Evolutionary conservation across 108 stramenopile genomes (phyloP).

Genomic region (Halocafeteria seosinensis): DNA sequence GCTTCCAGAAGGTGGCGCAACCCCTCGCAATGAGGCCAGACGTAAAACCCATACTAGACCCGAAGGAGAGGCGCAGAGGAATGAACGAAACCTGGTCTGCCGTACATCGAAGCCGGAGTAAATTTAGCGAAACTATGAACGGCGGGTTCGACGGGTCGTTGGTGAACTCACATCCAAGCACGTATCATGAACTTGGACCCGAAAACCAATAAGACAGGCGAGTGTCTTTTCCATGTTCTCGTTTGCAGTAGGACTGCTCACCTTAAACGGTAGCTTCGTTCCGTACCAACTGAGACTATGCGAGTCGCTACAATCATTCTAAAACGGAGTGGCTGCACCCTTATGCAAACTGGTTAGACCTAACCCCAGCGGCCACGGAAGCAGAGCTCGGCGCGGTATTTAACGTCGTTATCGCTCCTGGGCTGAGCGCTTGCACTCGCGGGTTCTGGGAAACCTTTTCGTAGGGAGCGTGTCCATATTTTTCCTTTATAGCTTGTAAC

Average conservation of each 20-base stretch:
- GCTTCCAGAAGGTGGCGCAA: conserved; percentile 14
- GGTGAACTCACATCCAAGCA: neutral
- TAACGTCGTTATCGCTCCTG: too few species aligned
- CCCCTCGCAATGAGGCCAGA: neutral
- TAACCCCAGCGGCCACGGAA: too few species aligned
- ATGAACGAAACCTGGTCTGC: too few species aligned
- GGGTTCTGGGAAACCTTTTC: too few species aligned
- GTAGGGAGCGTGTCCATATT: conserved; percentile 1
- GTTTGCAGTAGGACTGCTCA: too few species aligned
- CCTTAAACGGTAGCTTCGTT: too few species aligned
- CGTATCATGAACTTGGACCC: neutral
- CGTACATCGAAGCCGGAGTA: neutral
- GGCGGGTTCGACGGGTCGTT: neutral
- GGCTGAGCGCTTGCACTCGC: too few species aligned
- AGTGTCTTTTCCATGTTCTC: neutral
- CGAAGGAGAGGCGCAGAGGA: neutral
- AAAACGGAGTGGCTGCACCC: too few species aligned
- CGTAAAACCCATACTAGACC: conserved; percentile 3
- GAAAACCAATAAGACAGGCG: neutral
- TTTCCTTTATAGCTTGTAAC: neutral
- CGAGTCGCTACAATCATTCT: too few species aligned
- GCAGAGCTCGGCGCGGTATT: too few species aligned
- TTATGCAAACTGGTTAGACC: too few species aligned
- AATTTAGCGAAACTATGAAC: neutral
- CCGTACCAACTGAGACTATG: too few species aligned